These are phyloP conservation scores for Chloris gayana DNA, from an alignment of 176 grass and related monocot genomes.

Conservation along the genomic window DNA sequence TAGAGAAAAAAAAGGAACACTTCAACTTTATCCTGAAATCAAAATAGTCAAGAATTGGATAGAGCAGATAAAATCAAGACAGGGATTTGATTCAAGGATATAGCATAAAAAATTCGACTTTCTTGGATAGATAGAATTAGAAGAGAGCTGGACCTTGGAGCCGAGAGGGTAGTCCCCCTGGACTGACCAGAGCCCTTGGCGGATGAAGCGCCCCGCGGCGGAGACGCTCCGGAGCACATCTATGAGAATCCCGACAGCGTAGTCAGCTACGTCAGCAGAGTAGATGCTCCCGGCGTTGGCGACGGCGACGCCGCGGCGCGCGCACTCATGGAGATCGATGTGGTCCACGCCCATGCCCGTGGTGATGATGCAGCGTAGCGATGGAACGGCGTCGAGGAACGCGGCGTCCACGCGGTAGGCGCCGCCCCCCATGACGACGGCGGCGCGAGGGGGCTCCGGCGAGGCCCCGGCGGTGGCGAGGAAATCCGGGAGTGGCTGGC, in stretches of 20 bases:
- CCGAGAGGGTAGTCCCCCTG: conserved; percentile 34
- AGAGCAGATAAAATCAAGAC: too few species aligned
- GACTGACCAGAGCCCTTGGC: conserved; percentile 24
- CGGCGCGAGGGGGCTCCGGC: conserved; percentile 31
- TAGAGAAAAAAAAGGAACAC: too few species aligned
- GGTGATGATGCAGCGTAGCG: conserved; percentile 46
- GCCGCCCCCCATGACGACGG: conserved; percentile 13
- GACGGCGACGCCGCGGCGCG: conserved; percentile 43
- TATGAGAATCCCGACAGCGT: conserved; percentile 49
- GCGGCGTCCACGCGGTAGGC: neutral
- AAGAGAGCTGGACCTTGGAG: conserved; percentile 31
- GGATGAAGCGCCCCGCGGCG: conserved; percentile 35
- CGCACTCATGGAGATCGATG: conserved; percentile 58
- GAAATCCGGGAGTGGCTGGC: neutral
- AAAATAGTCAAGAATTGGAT: too few species aligned
- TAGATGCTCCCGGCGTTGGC: conserved; percentile 48
- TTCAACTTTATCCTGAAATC: too few species aligned
- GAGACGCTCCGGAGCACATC: conserved; percentile 45
- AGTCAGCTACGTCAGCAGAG: conserved; percentile 46
- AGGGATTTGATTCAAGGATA: too few species aligned
- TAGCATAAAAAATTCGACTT: too few species aligned
- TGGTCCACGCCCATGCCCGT: conserved; percentile 50
- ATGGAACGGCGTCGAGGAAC: conserved; percentile 32
- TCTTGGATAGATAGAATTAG: too few species aligned
- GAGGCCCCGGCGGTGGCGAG: conserved; percentile 13